phyloP scores from a whole-genome alignment of 495 filamentous ascomycete species.

The Tuber brumale region DNA sequence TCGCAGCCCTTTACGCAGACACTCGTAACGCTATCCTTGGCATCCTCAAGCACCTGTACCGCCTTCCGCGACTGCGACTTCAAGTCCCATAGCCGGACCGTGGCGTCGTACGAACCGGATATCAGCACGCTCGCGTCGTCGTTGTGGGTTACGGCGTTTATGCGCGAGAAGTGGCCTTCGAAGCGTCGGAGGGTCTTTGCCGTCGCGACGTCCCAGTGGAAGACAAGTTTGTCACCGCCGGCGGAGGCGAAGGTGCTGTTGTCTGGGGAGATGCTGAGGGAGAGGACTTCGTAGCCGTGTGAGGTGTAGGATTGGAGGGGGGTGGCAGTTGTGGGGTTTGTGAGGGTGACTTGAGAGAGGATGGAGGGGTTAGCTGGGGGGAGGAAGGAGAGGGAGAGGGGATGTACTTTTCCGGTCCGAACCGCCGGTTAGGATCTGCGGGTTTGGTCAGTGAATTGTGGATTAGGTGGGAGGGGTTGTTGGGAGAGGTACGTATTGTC shows the following conservation, averaged over 20 bases:
- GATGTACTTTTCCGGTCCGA: constrained; percentile 72
- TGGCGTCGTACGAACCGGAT: constrained; percentile 72
- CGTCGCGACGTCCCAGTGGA: constrained; percentile 86
- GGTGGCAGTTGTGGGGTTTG: constrained; percentile 42
- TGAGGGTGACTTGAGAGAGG: constrained; percentile 41
- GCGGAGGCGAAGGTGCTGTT: constrained; percentile 75
- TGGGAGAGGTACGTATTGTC: constrained; percentile 52
- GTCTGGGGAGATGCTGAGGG: constrained; percentile 62
- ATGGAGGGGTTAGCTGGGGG: constrained; percentile 33
- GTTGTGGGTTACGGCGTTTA: constrained; percentile 73
- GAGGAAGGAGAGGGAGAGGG: constrained; percentile 44
- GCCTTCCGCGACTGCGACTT: constrained; percentile 58
- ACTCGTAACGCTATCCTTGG: constrained; percentile 64
- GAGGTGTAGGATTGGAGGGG: constrained; percentile 81
- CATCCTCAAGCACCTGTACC: constrained; percentile 71
- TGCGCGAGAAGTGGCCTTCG: constrained; percentile 60
- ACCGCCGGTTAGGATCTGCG: constrained; percentile 69
- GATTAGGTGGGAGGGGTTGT: not conserved
- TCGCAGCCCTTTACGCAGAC: constrained; percentile 54
- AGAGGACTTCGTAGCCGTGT: constrained; percentile 85
- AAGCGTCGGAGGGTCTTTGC: constrained; percentile 69
- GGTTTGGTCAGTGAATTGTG: constrained; percentile 41
- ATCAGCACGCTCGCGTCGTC: constrained; percentile 63
- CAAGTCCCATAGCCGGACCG: constrained; percentile 78
- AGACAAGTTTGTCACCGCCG: constrained; percentile 82